Conservation (phyloP, 306 rosid genomes). For the Vigna nakashimae region DNA sequence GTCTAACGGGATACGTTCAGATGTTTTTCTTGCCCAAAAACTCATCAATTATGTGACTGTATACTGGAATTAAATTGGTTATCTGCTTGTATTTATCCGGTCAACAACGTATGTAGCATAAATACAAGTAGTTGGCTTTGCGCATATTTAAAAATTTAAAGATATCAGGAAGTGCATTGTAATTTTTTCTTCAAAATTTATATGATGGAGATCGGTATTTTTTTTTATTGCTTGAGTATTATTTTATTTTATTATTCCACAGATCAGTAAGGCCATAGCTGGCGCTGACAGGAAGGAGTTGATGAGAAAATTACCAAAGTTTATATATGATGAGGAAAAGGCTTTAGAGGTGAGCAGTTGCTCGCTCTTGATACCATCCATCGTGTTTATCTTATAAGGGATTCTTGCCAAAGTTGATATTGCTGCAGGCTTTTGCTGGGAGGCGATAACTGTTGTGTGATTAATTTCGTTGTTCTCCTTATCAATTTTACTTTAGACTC, state of each 20-base stretch:
- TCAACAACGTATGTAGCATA: constrained; percentile 16
- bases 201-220: constrained; percentile 23
- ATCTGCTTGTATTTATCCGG: constrained; percentile 1
- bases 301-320: constrained; percentile 95
- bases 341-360: constrained; percentile 83
- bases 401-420: constrained; percentile 9
- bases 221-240: constrained; percentile 34
- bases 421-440: constrained; percentile 30
- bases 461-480: not conserved
- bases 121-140: constrained; percentile 4
- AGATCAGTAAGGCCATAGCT: constrained; percentile 91
- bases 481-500: constrained; percentile 18
- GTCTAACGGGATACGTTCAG: constrained; percentile 14
- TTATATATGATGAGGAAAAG: constrained; percentile 95
- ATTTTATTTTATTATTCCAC: constrained; percentile 38
- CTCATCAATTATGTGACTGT: not conserved
- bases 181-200: not conserved
- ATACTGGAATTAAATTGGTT: constrained; percentile 25
- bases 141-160: constrained; percentile 22
- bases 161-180: constrained; percentile 1
- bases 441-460: not conserved
- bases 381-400: constrained; percentile 29
- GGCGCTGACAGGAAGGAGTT: constrained; percentile 89
- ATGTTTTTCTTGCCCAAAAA: constrained; percentile 25
- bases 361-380: constrained; percentile 36